Evolutionary conservation across 225 moss, liverwort and hornwort species (phyloP), one percentile per base, ranked within the genome.

Genomic region (Anthoceros angustus): DNA sequence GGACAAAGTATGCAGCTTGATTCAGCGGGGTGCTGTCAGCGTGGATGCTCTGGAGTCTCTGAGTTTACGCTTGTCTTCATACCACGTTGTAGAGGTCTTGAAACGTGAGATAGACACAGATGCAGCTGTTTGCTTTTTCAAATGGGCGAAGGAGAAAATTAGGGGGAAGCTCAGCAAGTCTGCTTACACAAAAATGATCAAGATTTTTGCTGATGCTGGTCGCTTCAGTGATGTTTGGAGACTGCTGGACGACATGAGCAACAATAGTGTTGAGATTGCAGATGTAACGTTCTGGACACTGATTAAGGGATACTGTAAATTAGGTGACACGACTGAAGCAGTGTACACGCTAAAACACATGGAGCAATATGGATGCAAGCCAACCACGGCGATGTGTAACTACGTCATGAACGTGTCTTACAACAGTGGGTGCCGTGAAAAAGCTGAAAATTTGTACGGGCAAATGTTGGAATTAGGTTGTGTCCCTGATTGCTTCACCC

Each of bases 1-100:
- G n/a, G 55, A 55, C 8, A 55, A 23, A 18, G 55, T 55, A 15
- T 55, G 55, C 55, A 55, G 16, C n/a, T 55, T 55, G 23, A 55
- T 55, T 55, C 55, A 55, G 55, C 55, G 23, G 55, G 55, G 55
- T 55, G n/a, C 23, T 55, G n/a, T 55, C 55, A 55, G 55, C 23
- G n/a, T 18, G 55, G 55, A 55, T 55, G 18, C 23, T 7, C 55
- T 55, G 55, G 55, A 55, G 18, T 18, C 55, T 5, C 55, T 55
- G 55, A 55, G 23, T 55, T 23, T 55, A 23, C 55, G 55, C 6
- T 18, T 55, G 23, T 18, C n/a, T 9, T 55, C 55, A 18, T 23
- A 55, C n/a, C n/a, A 55, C n/a, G 55, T 55, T 5, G n/a, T 55
- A 0, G 16, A 55, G 55, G 55, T 55, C 1, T 55, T 55, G 14